Evolutionary conservation across 257 asterid species (phyloP).

Genomic region (Solanum arcanum): DNA sequence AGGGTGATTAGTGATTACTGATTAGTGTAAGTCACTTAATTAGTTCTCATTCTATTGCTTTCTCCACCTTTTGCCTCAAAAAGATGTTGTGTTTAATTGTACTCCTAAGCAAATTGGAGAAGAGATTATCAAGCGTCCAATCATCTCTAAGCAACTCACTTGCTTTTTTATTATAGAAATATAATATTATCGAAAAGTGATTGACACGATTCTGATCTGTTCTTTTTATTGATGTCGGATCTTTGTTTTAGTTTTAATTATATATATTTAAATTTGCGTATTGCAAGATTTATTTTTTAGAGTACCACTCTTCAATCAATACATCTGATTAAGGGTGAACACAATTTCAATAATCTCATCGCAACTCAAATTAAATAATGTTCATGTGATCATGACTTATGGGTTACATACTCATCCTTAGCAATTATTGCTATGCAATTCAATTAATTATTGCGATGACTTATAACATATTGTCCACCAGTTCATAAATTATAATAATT

Average conservation of each 20-base stretch:
- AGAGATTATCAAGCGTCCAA: background rate
- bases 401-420: background rate
- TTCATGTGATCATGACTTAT: background rate
- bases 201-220: background rate
- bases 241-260: no score
- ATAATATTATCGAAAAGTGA: background rate
- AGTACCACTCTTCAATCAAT: rapidly evolving
- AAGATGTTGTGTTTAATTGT: background rate
- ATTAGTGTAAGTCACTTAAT: background rate
- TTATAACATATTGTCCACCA: background rate
- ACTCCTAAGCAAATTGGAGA: background rate
- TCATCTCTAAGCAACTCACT: background rate
- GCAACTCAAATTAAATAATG: background rate
- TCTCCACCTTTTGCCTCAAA: background rate
- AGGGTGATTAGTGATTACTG: background rate
- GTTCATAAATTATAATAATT: background rate
- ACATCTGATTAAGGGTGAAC: background rate
- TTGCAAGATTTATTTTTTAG: rapidly evolving
- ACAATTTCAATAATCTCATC: rapidly evolving
- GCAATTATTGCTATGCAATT: background rate
- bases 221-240: background rate
- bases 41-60: background rate
- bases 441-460: background rate
- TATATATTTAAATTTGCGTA: background rate
- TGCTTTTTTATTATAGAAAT: background rate